Conservation (phyloP, 805 yeast genomes). For the Saccharomycopsis schoenii region DNA sequence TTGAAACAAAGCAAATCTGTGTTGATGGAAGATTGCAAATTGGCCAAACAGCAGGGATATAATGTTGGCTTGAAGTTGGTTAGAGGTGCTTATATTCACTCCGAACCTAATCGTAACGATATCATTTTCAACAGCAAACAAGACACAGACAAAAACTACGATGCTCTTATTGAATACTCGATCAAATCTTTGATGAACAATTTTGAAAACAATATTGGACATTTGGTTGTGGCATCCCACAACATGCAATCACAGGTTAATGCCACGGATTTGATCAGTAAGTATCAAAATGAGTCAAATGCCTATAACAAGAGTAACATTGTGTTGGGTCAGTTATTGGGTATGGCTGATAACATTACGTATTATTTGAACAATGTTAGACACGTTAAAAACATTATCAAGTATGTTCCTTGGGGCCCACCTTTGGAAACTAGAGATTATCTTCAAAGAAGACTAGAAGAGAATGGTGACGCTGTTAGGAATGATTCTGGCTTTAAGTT, state of each 20-base stretch:
- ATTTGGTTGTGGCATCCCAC: constrained; percentile 86
- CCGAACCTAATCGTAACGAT: constrained; percentile 59
- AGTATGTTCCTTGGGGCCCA: constrained; percentile 98
- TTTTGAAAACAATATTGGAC: constrained; percentile 46
- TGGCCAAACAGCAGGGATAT: constrained; percentile 53
- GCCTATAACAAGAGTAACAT: constrained; percentile 41
- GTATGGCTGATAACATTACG: constrained; percentile 91
- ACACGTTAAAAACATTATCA: constrained; percentile 66
- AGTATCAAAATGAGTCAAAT: constrained; percentile 26
- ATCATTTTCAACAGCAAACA: constrained; percentile 69
- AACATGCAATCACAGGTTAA: constrained; percentile 67
- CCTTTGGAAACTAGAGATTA: constrained; percentile 89
- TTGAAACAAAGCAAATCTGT: constrained; percentile 59
- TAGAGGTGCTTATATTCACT: constrained; percentile 91
- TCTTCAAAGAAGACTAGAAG: constrained; percentile 80
- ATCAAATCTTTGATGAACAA: constrained; percentile 44
- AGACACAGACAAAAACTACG: constrained; percentile 72
- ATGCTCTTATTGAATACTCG: constrained; percentile 55
- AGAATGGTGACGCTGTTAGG: constrained; percentile 91
- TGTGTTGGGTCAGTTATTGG: constrained; percentile 81
- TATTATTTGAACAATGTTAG: constrained; percentile 58
- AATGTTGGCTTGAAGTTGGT: constrained; percentile 82
- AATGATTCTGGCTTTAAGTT: constrained; percentile 73
- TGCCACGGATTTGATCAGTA: constrained; percentile 49
- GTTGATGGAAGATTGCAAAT: constrained; percentile 49